Evolutionary conservation across 371 early-diverging fungal genomes (phyloP), one percentile per base, ranked within the genome.

Genomic region (Syncephalastrum sp.): DNA sequence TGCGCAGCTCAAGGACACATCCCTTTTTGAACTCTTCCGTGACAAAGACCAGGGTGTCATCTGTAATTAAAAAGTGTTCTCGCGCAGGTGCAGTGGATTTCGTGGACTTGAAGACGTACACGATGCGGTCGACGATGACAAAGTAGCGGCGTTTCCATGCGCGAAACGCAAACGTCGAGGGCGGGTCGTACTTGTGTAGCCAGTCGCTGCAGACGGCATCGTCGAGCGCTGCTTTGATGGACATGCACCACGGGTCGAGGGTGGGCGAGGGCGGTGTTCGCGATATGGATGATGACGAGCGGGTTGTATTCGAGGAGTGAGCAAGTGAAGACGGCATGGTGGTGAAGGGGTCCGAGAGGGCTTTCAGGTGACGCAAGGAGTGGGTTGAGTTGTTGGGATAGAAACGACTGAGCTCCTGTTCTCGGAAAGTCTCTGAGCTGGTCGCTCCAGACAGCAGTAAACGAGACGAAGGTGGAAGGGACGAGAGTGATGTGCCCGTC

Each of bases 21-120:
- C 68, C 63, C 38, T 70, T 72, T 55, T 72, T 70, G 44, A 74
- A 77, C 38, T 72, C 73, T 64, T 77, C 78, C 1, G 74, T 68
- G 3, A 74, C 70, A 60, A 77, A 77, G 1, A 74, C 70, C 56
- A 70, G 65, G 2, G 78, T 77, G 42, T 77, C 74, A 16, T 67
- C 64, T 2, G 78, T 72, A 19, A 77, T 50, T 10, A 65, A 38
- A 59, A 77, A 74, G 21, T 74, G 69, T n/a, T 77, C 78, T 29
- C 60, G 68, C 3, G 65, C 64, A 13, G 73, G 69, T 6, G 43
- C 50, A 4, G 70, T 72, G 12, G 70, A 29, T 56, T 77, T 77
- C 27, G 56, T 42, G 5, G 69, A 60, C 60, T 74, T 77, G 56
- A 70, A 77, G 15, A 67, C 48, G 24, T 65, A 70, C 15, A 77